Base-by-base conservation (phyloP, 768 basidiomycete genomes). In the Psilocybe subaeruginosa region DNA sequence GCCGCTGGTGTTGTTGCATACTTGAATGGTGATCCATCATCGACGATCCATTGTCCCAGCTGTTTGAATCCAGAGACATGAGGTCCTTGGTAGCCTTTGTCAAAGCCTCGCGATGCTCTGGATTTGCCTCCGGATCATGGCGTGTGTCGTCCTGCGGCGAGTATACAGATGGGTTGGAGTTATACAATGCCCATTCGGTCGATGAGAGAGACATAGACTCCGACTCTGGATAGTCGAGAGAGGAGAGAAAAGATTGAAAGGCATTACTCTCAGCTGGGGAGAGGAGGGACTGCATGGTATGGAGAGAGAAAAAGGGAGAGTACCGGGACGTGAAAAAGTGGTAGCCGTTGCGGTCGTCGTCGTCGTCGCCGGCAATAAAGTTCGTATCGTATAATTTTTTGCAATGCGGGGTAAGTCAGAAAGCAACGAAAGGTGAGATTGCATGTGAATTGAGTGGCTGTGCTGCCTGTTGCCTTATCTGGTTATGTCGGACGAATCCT, bases 31-130 rank as follows among this genome's bases (percentile, higher is more conserved):
- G 62, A 56, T 67, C 61, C 63, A 60, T 65, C 64, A 62, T 70
- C 61, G 58, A 62, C 58, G 47, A 67, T 62, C 56, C 64, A 64
- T 30, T 58, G 59, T 54, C 58, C 79, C 77, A 86, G 6, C 69
- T 74, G 12, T 73, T 78, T 29, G 77, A 65, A 60, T 89, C 89
- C 29, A 92, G 79, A 3, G 89, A 80, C 87, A 94, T 92, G 47
- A 94, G 84, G 72, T 93, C 90, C 73, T 90, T 92, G 0, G 92
- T 93, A 0, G 91, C 91, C 74, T 89, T 90, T 56, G 88, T 76
- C 56, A 94, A 81, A 1, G 87, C 86, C 56, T 90, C 86, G 59
- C 78, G 85, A 61, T 84, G 85, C 58, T 77, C 83, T 55, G 81
- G 73, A 9, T 75, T 70, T 14, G 67, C 60, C 3, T 70, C 64